Percentiles rank a stretch among this genome's conserved stretches.
Conservation (phyloP, 495 filamentous ascomycete genomes). For the Lasiosphaeriaceae sp. region DNA sequence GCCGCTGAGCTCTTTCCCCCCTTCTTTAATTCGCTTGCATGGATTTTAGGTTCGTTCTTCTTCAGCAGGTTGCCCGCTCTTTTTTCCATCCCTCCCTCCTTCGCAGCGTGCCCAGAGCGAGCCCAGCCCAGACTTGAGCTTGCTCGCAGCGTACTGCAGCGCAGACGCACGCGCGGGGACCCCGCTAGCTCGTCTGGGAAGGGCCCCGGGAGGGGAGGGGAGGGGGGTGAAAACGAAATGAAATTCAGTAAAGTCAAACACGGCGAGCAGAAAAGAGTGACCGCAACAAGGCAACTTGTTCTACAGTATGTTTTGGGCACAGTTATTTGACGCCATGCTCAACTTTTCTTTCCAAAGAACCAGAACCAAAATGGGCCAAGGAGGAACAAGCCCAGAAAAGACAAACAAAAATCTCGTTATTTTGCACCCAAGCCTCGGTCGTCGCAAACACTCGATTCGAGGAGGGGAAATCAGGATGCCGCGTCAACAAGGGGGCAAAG, state of each 20-base stretch:
- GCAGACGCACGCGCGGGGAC: slow-evolving; percentile 1
- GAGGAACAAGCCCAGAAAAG: not conserved
- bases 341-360: too few species aligned
- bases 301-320: too few species aligned
- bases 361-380: not conserved
- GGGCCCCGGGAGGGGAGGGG: not conserved
- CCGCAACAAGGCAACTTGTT: too few species aligned
- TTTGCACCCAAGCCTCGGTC: not conserved
- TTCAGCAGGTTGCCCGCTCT: not conserved
- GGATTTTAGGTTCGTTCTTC: too few species aligned
- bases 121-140: not conserved
- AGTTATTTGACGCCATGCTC: too few species aligned
- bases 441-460: not conserved
- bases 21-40: too few species aligned
- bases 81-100: not conserved
- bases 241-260: too few species aligned
- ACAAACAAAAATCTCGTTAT: not conserved
- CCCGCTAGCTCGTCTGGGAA: not conserved
- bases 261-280: too few species aligned
- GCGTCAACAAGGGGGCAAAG: not conserved
- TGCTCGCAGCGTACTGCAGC: not conserved
- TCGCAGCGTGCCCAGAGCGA: not conserved
- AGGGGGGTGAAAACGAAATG: not conserved
- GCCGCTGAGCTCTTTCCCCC: slow-evolving; percentile 1
- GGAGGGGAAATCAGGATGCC: not conserved